These are phyloP conservation scores for Oemleria cerasiformis DNA, from an alignment of 306 rosid genomes.

Conservation along the genomic window DNA sequence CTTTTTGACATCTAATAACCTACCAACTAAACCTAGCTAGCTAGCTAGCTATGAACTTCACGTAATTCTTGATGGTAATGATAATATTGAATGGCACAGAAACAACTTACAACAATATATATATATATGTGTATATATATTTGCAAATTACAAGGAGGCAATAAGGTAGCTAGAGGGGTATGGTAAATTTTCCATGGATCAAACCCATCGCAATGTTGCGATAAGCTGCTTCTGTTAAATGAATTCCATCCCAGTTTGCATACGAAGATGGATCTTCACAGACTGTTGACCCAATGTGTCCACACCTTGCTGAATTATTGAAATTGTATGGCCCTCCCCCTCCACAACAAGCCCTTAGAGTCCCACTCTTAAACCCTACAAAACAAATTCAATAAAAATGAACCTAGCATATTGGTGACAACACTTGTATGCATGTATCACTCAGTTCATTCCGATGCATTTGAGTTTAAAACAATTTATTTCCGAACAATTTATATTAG, in stretches of 20 bases:
- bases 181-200: constrained; percentile 41
- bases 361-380: constrained; percentile 39
- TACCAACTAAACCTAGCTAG: too few species aligned
- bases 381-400: not conserved
- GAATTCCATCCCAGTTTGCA: constrained; percentile 69
- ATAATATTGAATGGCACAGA: too few species aligned
- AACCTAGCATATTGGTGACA: not conserved
- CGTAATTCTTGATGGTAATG: too few species aligned
- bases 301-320: constrained; percentile 56
- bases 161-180: constrained; percentile 23
- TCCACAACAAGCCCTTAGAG: constrained; percentile 54
- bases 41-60: too few species aligned
- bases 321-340: constrained; percentile 77
- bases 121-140: too few species aligned
- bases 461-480: too few species aligned
- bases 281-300: constrained; percentile 39
- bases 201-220: constrained; percentile 41
- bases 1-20: too few species aligned
- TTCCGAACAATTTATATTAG: too few species aligned
- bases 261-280: constrained; percentile 44
- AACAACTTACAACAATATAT: too few species aligned
- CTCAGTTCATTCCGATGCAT: too few species aligned
- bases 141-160: too few species aligned
- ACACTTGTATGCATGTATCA: too few species aligned
- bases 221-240: constrained; percentile 68